These are phyloP conservation scores for Dictyostelium firmibasis DNA, from an alignment of 78 protist genomes.

Conservation along the genomic window DNA sequence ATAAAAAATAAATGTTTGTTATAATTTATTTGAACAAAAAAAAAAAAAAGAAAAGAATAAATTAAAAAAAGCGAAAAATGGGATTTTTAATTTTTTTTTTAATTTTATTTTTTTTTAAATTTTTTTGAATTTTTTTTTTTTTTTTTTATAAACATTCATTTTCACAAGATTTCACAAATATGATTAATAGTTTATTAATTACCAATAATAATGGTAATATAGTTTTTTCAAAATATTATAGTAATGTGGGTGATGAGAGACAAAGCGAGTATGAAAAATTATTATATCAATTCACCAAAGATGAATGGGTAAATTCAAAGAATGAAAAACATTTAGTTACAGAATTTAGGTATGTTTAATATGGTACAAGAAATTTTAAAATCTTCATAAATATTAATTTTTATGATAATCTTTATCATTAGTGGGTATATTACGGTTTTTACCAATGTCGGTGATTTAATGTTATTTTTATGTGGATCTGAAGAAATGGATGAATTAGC, in stretches of 20 bases:
- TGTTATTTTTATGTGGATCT: conserved; percentile 61
- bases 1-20: too few species aligned
- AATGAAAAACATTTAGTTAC: conserved; percentile 57
- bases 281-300: conserved; percentile 62
- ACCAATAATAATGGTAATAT: conserved; percentile 70
- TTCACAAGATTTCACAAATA: not conserved
- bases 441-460: conserved; percentile 59
- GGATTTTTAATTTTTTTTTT: not conserved
- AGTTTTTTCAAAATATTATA: conserved; percentile 63
- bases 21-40: too few species aligned
- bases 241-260: conserved; percentile 35
- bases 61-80: not conserved
- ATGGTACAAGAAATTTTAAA: not conserved
- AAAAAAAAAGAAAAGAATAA: too few species aligned
- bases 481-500: conserved; percentile 64
- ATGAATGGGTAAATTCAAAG: conserved; percentile 53
- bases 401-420: not conserved
- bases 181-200: conserved; percentile 35
- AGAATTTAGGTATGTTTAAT: conserved; percentile 1
- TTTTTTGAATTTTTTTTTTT: too few species aligned
- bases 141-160: too few species aligned
- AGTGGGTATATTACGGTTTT: conserved; percentile 24
- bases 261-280: conserved; percentile 59
- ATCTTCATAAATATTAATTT: not conserved
- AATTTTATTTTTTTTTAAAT: too few species aligned